Percentiles rank a stretch among this genome's conserved stretches.
Conservation (phyloP, 441 rosid species). For the Euphorbia schlechtendalii region DNA sequence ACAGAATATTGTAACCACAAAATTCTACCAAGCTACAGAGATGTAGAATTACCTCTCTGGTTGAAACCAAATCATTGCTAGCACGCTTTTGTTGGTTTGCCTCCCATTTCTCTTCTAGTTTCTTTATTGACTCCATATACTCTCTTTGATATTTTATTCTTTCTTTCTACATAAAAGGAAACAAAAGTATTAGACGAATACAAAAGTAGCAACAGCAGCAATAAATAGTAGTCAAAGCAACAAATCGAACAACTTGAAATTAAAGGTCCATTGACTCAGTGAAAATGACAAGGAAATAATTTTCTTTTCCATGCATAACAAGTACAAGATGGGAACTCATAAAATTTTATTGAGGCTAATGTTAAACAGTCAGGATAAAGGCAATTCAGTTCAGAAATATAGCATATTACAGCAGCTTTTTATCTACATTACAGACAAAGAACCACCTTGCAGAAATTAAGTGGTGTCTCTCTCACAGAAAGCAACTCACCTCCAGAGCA, state of each 20-base stretch:
- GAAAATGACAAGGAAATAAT: not conserved
- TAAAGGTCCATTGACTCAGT: not conserved
- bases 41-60: constrained; percentile 39
- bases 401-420: not conserved
- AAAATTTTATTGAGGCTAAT: not conserved
- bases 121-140: constrained; percentile 86
- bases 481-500: constrained; percentile 64
- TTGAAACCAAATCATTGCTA: constrained; percentile 36
- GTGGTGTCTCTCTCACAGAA: not conserved
- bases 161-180: constrained; percentile 47
- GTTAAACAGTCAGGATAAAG: not conserved
- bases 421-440: not conserved
- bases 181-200: not conserved
- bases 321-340: not conserved
- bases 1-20: not conserved
- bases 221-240: constrained; percentile 9
- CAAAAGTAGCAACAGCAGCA: constrained; percentile 9
- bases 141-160: constrained; percentile 75
- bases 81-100: constrained; percentile 59
- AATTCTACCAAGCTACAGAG: not conserved
- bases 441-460: not conserved
- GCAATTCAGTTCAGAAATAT: not conserved
- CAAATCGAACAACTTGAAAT: not conserved
- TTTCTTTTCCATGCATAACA: not conserved
- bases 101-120: constrained; percentile 81